Conservation (phyloP, 192 early-diverging fungal species). For the Nowakowskiella sp. region DNA sequence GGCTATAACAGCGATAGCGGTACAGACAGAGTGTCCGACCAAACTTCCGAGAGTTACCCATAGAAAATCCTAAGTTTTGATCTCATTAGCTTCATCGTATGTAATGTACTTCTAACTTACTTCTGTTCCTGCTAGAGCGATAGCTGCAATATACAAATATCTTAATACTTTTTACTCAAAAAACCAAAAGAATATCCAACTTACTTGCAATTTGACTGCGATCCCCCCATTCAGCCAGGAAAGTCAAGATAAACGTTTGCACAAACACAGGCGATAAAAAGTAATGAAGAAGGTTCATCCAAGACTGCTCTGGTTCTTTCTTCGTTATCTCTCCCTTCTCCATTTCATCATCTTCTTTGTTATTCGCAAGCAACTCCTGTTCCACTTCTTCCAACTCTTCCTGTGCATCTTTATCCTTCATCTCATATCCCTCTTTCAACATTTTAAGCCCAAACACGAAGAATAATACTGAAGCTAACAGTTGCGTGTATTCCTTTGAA, state of each 20-base stretch:
- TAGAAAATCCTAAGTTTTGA: conserved; percentile 61
- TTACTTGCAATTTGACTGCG: conserved; percentile 85
- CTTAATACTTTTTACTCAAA: not conserved
- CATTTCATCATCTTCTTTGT: conserved; percentile 55
- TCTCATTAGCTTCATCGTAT: conserved; percentile 2
- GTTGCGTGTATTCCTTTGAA: conserved; percentile 77
- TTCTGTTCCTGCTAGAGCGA: conserved; percentile 90
- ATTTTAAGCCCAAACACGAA: conserved; percentile 89
- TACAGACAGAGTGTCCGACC: conserved; percentile 86
- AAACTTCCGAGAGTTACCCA: conserved; percentile 85
- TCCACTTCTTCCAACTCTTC: conserved; percentile 90
- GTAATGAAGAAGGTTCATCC: conserved; percentile 60
- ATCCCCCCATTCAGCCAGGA: conserved; percentile 97
- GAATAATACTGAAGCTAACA: conserved; percentile 78
- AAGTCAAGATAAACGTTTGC: conserved; percentile 92
- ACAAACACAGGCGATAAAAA: conserved; percentile 89
- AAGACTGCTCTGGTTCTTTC: conserved; percentile 43
- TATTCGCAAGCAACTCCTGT: conserved; percentile 76
- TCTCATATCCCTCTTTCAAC: conserved; percentile 70
- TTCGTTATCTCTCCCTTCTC: conserved; percentile 42
- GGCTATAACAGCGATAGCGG: conserved; percentile 86
- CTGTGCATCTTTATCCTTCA: conserved; percentile 80
- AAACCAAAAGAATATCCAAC: conserved; percentile 16
- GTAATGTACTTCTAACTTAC: conserved; percentile 25
- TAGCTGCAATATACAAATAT: conserved; percentile 35